Evolutionary conservation across 495 filamentous ascomycete genomes (phyloP).

Genomic region (Cladorrhinum samala): DNA sequence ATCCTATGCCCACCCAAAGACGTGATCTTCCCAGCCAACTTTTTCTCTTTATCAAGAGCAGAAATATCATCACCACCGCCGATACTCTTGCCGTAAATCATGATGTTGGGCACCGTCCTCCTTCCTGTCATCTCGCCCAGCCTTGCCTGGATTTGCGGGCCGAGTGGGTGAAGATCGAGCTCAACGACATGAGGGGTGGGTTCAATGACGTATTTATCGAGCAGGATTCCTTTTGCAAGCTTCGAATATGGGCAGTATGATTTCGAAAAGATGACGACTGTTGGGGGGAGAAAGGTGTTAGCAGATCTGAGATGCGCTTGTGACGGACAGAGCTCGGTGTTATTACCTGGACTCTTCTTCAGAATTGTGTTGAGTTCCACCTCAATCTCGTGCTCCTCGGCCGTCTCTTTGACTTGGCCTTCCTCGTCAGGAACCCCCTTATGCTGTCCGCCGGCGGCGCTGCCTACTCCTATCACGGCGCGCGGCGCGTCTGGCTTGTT

Average conservation of each 20-base stretch:
- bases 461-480: slow-evolving; percentile 44
- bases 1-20: slow-evolving; percentile 63
- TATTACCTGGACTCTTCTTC: slow-evolving; percentile 75
- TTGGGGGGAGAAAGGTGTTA: slow-evolving; percentile 10
- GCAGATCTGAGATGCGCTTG: slow-evolving; percentile 10
- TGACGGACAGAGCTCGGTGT: slow-evolving; percentile 10
- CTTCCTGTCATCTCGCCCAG: slow-evolving; percentile 69
- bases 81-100: slow-evolving; percentile 82
- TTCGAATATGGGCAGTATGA: slow-evolving; percentile 81
- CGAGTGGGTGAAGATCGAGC: slow-evolving; percentile 75
- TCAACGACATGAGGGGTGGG: slow-evolving; percentile 86
- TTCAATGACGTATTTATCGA: slow-evolving; percentile 73
- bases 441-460: slow-evolving; percentile 61
- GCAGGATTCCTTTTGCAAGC: slow-evolving; percentile 74
- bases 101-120: slow-evolving; percentile 82
- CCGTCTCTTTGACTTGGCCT: slow-evolving; percentile 41
- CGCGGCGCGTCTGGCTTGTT: slow-evolving; percentile 48
- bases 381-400: slow-evolving; percentile 54
- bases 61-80: slow-evolving; percentile 85
- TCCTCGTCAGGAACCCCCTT: slow-evolving; percentile 23
- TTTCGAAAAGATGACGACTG: slow-evolving; percentile 94
- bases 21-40: slow-evolving; percentile 64
- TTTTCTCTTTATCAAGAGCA: slow-evolving; percentile 61
- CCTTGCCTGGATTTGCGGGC: slow-evolving; percentile 59
- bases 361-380: slow-evolving; percentile 66